Conservation (phyloP, 177 flowering plant species). For the Vitis hybrid region DNA sequence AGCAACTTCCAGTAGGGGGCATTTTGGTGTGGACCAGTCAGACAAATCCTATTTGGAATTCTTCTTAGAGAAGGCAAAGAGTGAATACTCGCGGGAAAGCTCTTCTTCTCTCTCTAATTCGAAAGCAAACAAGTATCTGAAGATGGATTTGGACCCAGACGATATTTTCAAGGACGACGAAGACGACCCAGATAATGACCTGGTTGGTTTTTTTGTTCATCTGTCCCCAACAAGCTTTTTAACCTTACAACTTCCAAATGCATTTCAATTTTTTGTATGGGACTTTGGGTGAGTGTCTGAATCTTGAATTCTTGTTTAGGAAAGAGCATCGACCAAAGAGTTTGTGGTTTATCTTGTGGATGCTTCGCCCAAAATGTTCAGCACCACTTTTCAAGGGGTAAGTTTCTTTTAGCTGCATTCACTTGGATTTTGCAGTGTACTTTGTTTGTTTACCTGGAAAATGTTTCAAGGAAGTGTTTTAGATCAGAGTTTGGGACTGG, state of each 20-base stretch:
- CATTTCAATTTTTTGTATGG: constrained; percentile 2
- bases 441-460: neutral
- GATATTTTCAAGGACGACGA: constrained; percentile 75
- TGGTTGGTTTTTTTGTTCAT: constrained; percentile 34
- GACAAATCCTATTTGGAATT: too few species aligned
- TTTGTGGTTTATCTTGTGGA: constrained; percentile 73
- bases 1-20: too few species aligned
- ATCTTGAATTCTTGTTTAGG: constrained; percentile 36
- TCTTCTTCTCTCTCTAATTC: too few species aligned
- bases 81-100: too few species aligned
- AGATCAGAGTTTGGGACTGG: too few species aligned
- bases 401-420: constrained; percentile 14
- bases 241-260: too few species aligned
- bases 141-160: constrained; percentile 73
- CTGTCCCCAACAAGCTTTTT: too few species aligned
- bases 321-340: constrained; percentile 63
- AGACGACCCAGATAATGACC: constrained; percentile 62
- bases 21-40: too few species aligned
- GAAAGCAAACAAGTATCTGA: neutral
- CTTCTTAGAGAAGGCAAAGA: too few species aligned
- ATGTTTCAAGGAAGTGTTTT: too few species aligned
- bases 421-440: neutral
- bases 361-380: constrained; percentile 93
- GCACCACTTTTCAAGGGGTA: constrained; percentile 37
- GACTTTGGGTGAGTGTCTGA: neutral